Evolutionary conservation across 441 rosid species (phyloP), one percentile per base, ranked within the genome.

Genomic region (Euphorbia schlechtendalii): DNA sequence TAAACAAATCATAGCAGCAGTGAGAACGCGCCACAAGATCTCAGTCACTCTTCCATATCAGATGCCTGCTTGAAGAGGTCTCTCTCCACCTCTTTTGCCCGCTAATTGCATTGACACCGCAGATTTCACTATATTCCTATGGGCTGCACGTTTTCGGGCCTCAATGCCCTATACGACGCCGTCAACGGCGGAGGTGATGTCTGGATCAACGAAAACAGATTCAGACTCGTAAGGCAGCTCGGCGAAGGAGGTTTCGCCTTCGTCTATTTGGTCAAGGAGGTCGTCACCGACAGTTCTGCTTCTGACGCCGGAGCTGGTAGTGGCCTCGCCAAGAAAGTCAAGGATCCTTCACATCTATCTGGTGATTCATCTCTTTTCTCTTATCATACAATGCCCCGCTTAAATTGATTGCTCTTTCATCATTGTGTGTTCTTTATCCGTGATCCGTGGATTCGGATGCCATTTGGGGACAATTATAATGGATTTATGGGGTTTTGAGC

Each of bases 191-290:
- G 90, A 63, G 96, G 85, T 32, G 99, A 95, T 56, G 95, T 89
- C 13, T 95, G 99, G 99, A 95, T 95, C 90, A 95, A 95, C 71
- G 99, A 95, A 64, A 92, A 89, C 83, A 72, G 95, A 56, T 95
- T 82, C 84, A 85, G 86, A 78, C 67, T 92, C 76, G 65, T 92
- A 52, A 80, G 95, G 82, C 98, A 95, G 92, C 89, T 95, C 18
- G 99, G 99, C 7, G 99, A 92, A 74, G 99, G 99, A 41, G 99
- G 98, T 7, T 95, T 92, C 77, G 97, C 98, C 0, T 92, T 76
- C 46, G 97, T 95, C 3, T 92, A 40, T 68, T 53, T 92, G 75
- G 98, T 95, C 41, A 88, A 92, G 77, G 99, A 95, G 79, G 76
- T 86, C 58, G 56, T 73, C 60, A 58, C 80, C 68, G 90, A 87